Evolutionary conservation across 257 asterid genomes (phyloP), one percentile per base, ranked within the genome.

Genomic region (Nicotiana benthamiana): DNA sequence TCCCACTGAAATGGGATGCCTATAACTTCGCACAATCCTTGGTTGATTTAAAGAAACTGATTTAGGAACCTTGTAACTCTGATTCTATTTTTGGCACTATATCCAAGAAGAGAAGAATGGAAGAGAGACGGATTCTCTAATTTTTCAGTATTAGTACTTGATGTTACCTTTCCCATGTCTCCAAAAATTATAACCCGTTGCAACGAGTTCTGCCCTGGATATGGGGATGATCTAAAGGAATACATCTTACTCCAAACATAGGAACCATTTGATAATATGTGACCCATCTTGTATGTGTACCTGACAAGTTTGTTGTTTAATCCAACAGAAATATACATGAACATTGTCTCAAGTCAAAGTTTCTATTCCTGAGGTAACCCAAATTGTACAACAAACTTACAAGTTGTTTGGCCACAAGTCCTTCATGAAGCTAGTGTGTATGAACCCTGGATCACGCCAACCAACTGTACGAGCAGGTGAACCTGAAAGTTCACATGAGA

Each of bases 381-480:
- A 26, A 16, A 22, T 51, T 1, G 60, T 26, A 22, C 36, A 4
- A 48, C 54, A 59, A 80, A 82, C 92, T 80, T 86, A 93, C 99
- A 81, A 60, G 10, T 87, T 86, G 82, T 83, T 91, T 78, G 98
- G 99, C 99, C 99, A 95, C 85, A 95, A 81, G 76, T 93, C 88
- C 86, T 90, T 91, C 79, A 95, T 88, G 91, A 93, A 95, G 86
- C 97, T 91, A 9, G 98, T 95, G 56, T 95, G 98, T 64, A 95
- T 89, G 86, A 89, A 95, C 68, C 99, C 99, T 77, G 99, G 98
- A 85, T 95, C 93, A 77, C 99, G 97, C 97, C 99, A 95, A 48
- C 99, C 98, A 40, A 95, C 96, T n/a, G 99, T 90, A 46, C 97
- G 86, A 10, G 99, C 99, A 51, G 98, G 99, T 74, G 98, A 60